Evolutionary conservation across 2,329 filamentous ascomycete genomes (phyloP), one percentile per base, ranked within the genome.

Genomic region (Aspergillus alliaceus): DNA sequence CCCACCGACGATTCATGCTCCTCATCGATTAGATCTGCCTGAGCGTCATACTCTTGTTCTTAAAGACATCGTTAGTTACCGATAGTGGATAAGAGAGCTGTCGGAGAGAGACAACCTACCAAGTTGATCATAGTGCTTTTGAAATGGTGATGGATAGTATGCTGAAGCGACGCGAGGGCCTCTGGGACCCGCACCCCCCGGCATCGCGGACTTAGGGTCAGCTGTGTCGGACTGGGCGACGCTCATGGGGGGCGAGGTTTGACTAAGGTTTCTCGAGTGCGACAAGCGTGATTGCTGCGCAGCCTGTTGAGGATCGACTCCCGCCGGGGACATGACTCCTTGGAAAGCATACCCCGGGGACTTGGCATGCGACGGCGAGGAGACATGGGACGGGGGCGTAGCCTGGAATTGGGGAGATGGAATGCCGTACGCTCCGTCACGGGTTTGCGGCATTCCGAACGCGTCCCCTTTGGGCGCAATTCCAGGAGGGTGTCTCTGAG

Each of bases 21-120:
- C 59, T 96, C 90, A 69, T 97, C 93, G 74, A 96, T 86, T 83
- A 96, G 90, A 69, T 93, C 91, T 74, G 85, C 86, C 78, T 91
- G 90, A 54, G 91, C 89, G 74, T 97, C 93, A 79, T 97, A 98
- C 81, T 98, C 93, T 83, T 96, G 92, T 80, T 98, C 93, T 97
- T 80, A 81, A 83, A 70, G 18, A 15, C n/a, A 29, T 34, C 20
- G 27, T 55, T 32, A 55, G 44, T 35, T 32, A 27, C 24, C 24
- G 7, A 11, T 7, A 27, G 24, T n/a, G 1, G 8, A 27, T 8
- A 7, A 29, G n/a, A 44, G 3, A 22, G 8, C n/a, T 9, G 7
- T 6, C 70, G 76, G 78, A 77, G 75, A 69, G 80, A 82, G 83
- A 75, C 71, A 83, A 82, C 92, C 90, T 91, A 90, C 93, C 93